These are phyloP conservation scores for Diplocarpon rosae DNA, from an alignment of 2,329 filamentous ascomycete species.

Conservation along the genomic window DNA sequence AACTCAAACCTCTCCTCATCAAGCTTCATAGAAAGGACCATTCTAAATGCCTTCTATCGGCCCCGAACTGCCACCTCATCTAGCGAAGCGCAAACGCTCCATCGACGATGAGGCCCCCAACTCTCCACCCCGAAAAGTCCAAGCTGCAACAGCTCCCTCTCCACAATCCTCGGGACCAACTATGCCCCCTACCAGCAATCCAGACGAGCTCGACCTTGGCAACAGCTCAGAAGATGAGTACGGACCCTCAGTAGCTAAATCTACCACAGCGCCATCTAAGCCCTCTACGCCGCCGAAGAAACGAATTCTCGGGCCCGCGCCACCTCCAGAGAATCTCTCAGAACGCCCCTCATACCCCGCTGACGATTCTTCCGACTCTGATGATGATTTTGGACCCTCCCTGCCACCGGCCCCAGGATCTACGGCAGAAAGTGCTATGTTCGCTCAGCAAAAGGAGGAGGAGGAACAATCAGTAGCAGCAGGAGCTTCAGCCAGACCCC, in stretches of 20 bases:
- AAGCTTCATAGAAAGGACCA: background rate
- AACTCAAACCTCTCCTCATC: background rate
- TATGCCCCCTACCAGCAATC: slow-evolving; percentile 28
- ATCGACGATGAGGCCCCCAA: slow-evolving; percentile 28
- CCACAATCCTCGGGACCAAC: slow-evolving; percentile 20
- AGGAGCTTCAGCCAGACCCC: slow-evolving; percentile 33
- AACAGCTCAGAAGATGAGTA: slow-evolving; percentile 30
- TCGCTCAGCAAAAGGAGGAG: slow-evolving; percentile 14
- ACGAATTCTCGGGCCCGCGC: slow-evolving; percentile 31
- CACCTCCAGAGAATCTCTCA: slow-evolving; percentile 33
- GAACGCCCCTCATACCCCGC: slow-evolving; percentile 28
- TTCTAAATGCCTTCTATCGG: slow-evolving; percentile 36
- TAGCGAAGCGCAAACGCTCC: slow-evolving; percentile 51
- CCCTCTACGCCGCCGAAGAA: slow-evolving; percentile 14
- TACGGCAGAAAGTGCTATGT: slow-evolving; percentile 14
- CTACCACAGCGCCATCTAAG: slow-evolving; percentile 7
- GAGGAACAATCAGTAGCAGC: slow-evolving; percentile 26
- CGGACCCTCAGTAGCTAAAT: slow-evolving; percentile 23
- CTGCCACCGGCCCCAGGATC: slow-evolving; percentile 37
- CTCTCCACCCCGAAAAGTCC: slow-evolving; percentile 36
- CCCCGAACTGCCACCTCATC: slow-evolving; percentile 57
- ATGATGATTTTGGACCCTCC: slow-evolving; percentile 49
- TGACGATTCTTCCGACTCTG: slow-evolving; percentile 25
- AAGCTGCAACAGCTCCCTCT: slow-evolving; percentile 19
- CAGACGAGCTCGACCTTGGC: slow-evolving; percentile 37